phyloP scores from a whole-genome alignment of 2,329 filamentous ascomycete species.

The Colletotrichum lupini region DNA sequence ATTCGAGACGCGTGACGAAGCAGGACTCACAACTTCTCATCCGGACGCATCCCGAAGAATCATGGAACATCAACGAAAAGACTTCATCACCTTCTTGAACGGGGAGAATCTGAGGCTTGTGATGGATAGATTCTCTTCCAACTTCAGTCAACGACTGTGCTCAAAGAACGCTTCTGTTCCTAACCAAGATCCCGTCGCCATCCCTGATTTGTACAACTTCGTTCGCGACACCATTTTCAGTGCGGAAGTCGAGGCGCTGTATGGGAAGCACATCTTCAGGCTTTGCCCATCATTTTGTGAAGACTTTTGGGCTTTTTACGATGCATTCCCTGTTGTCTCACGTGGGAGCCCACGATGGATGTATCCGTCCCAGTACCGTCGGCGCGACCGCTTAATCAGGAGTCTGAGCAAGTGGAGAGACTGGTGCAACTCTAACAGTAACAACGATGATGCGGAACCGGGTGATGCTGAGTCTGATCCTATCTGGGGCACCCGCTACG shows the following conservation, averaged over 20 bases:
- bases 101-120: constrained; percentile 17
- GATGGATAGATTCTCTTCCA: constrained; percentile 5
- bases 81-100: constrained; percentile 14
- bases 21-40: background rate
- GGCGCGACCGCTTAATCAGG: constrained; percentile 8
- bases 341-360: constrained; percentile 19
- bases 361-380: constrained; percentile 14
- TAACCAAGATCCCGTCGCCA: background rate
- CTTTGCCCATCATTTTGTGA: constrained; percentile 17
- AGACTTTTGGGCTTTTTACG: constrained; percentile 29
- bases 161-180: background rate
- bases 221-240: constrained; percentile 7
- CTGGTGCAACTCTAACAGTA: background rate
- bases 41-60: constrained; percentile 16
- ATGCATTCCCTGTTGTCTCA: constrained; percentile 22
- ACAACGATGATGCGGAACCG: background rate
- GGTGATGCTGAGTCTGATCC: constrained; percentile 1
- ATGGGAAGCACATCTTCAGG: constrained; percentile 9
- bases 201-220: constrained; percentile 21
- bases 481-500: constrained; percentile 21
- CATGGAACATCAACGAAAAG: constrained; percentile 30
- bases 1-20: constrained; percentile 1
- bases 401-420: constrained; percentile 12
- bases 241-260: constrained; percentile 23
- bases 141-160: background rate